These are phyloP conservation scores for Suillus fuscotomentosus DNA, from an alignment of 768 basidiomycete species.

Conservation along the genomic window DNA sequence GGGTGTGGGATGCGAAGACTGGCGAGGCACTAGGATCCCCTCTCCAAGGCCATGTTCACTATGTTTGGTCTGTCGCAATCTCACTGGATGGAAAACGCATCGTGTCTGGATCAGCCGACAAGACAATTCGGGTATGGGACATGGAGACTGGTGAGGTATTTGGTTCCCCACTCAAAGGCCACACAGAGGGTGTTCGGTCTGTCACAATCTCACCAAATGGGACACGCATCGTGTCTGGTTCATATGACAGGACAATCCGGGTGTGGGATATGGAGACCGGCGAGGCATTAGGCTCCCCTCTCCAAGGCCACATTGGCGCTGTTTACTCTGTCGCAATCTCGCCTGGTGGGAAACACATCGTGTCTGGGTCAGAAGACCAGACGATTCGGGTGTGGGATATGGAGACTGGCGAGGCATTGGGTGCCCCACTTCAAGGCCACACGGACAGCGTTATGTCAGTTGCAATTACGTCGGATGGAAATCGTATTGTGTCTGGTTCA, in stretches of 20 bases:
- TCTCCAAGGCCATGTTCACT: conserved; percentile 1
- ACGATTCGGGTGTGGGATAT: conserved; percentile 2
- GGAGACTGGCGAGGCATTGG: background rate
- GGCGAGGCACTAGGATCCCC: conserved; percentile 15
- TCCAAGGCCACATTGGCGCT: background rate
- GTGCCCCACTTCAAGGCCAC: background rate
- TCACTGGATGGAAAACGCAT: background rate
- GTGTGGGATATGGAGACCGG: conserved; percentile 4
- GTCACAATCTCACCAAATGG: conserved; percentile 3
- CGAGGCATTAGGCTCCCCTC: background rate
- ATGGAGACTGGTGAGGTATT: background rate
- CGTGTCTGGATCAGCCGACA: background rate
- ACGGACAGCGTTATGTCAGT: background rate
- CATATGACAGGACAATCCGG: background rate
- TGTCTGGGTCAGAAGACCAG: background rate
- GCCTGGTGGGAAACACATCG: background rate
- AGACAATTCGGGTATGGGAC: conserved; percentile 10
- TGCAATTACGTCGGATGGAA: background rate
- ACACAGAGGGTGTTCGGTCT: background rate
- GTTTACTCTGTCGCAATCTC: conserved; percentile 11
- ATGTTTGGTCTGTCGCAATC: background rate
- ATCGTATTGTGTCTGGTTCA: background rate
- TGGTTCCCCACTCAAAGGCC: background rate
- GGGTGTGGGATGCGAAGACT: conserved; percentile 8
- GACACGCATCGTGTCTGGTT: conserved; percentile 1